These are phyloP conservation scores for Crithidia sp. DNA, from an alignment of 208 protist species.

Conservation along the genomic window DNA sequence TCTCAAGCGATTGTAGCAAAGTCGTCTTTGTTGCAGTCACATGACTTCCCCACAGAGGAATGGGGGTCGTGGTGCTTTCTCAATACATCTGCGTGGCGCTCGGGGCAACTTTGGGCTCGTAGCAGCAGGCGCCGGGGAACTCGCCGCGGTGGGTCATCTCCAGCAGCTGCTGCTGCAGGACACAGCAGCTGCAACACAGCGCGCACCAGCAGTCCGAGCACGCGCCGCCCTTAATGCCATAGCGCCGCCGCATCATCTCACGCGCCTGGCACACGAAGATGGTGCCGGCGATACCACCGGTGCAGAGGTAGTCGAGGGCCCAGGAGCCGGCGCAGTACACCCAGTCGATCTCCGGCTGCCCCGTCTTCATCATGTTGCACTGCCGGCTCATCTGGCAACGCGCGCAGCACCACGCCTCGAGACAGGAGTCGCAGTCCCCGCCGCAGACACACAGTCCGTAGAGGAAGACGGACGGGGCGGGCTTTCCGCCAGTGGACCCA, in stretches of 20 bases:
- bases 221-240: slow-evolving; percentile 15
- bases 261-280: slow-evolving; percentile 18
- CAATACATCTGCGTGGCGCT: neutral
- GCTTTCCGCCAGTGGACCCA: neutral
- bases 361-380: slow-evolving; percentile 44
- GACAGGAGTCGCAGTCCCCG: slow-evolving; percentile 29
- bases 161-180: slow-evolving; percentile 48
- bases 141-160: slow-evolving; percentile 55
- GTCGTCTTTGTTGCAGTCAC: too few species aligned
- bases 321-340: slow-evolving; percentile 2
- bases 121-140: slow-evolving; percentile 52
- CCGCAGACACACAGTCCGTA: slow-evolving; percentile 40
- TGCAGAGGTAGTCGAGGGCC: neutral
- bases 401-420: slow-evolving; percentile 39
- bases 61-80: neutral
- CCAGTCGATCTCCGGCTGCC: slow-evolving; percentile 33
- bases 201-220: slow-evolving; percentile 23
- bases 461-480: slow-evolving; percentile 2
- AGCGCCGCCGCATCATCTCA: slow-evolving; percentile 24
- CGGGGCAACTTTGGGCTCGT: neutral
- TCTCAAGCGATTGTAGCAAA: too few species aligned
- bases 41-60: too few species aligned
- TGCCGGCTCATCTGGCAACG: slow-evolving; percentile 57
- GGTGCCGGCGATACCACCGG: neutral
- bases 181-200: slow-evolving; percentile 37